Base-by-base conservation (phyloP, 495 filamentous ascomycete genomes). In the Entonaema liquescens region DNA sequence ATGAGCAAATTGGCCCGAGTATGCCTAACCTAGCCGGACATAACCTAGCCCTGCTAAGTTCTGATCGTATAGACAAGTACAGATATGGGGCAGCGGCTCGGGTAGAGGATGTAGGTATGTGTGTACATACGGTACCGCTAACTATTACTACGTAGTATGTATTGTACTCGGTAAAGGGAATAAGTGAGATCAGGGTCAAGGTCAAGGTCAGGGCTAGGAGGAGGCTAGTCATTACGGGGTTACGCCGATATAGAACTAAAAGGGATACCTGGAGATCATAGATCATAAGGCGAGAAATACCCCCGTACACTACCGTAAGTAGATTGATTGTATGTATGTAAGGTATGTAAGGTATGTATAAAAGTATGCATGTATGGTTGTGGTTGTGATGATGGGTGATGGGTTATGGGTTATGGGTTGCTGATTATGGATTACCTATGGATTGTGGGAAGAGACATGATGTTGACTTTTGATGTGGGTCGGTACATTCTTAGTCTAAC, bases 401-500 rank as follows among this genome's bases (percentile, higher is more conserved):
- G 31, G 31, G 31, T 33, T 33, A 3, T 21, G 9, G 42, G 9
- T 47, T 47, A 19, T 19, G 6, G 17, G 17, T 38, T 40, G n/a
- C 5, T 13, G 15, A 17, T 47, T 47, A 47, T 21, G 42, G 42
- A 21, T 47, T 40, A 58, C 35, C 66, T 44, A 23, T 58, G 62
- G 50, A 62, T 62, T 67, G 54, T 52, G 23, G 60, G 50, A 35
- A 56, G 59, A 62, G 61, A 68, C 35, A 38, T 58, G 54, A 66
- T 73, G 65, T 61, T 28, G 28, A 61, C 59, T 62, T 62, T 68
- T 31, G 23, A 59, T 61, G 65, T 73, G 70, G 70, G 42, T 13
- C 70, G 61, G 65, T 73, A 73, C 65, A 62, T 69, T 68, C 31
- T 73, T 69, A 65, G 61, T 60, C 28, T 35, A 23, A 73, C 70